Evolutionary conservation across 176 grass and related monocot species (phyloP).

Genomic region (Coix lacrymajobi): DNA sequence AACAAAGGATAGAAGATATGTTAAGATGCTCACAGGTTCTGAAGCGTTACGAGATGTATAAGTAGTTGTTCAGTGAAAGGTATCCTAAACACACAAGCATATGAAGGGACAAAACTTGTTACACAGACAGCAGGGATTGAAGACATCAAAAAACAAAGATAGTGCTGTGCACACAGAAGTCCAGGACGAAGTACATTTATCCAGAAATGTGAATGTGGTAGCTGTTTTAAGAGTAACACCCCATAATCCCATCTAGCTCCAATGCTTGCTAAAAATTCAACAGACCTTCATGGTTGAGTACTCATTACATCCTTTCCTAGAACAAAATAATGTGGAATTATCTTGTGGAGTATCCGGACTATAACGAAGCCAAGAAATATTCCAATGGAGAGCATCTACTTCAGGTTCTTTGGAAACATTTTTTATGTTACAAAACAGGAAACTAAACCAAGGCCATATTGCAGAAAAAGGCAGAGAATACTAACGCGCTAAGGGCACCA

Average conservation of each 20-base stretch:
- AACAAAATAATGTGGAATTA: not conserved
- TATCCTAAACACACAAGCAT: not conserved
- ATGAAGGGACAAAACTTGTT: not conserved
- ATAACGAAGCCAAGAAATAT: not conserved
- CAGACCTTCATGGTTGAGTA: not conserved
- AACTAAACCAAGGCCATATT: not conserved
- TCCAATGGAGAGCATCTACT: not conserved
- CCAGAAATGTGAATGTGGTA: not conserved
- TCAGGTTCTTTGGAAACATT: not conserved
- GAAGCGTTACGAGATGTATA: not conserved
- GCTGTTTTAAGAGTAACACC: slow-evolving; percentile 6
- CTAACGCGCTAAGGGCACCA: slow-evolving; percentile 95
- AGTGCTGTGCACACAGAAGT: not conserved
- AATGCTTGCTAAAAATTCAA: not conserved
- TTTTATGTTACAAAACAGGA: not conserved
- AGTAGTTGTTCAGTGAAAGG: not conserved
- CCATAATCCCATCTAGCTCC: not conserved
- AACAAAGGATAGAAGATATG: slow-evolving; percentile 7
- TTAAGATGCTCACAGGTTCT: not conserved
- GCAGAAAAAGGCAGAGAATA: slow-evolving; percentile 30
- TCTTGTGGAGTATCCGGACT: not conserved
- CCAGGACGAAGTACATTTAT: not conserved
- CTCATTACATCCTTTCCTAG: not conserved
- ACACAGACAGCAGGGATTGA: not conserved
- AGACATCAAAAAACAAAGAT: not conserved